Evolutionary conservation across 176 grass and related monocot species (phyloP).

Genomic region (Tillandsia fasciculata): DNA sequence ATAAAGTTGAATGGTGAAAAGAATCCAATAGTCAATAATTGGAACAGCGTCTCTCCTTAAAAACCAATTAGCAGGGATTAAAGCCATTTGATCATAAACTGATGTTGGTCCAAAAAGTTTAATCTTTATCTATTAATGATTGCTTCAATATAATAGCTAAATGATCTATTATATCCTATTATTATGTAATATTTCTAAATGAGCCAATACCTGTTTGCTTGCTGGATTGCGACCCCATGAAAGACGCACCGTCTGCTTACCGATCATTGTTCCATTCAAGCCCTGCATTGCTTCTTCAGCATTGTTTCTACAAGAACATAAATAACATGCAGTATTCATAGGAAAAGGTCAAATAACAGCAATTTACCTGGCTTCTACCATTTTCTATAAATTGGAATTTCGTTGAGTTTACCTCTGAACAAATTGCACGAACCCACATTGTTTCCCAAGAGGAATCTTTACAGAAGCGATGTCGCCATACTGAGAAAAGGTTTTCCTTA

Average conservation of each 20-base stretch:
- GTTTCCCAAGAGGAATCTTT: slow-evolving; percentile 89
- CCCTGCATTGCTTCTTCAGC: slow-evolving; percentile 89
- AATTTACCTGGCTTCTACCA: neutral
- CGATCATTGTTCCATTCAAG: slow-evolving; percentile 63
- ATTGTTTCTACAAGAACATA: slow-evolving; percentile 43
- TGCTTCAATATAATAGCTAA: neutral
- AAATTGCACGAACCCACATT: slow-evolving; percentile 94
- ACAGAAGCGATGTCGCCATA: slow-evolving; percentile 87
- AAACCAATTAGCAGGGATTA: too few species aligned
- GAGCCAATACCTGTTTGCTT: slow-evolving; percentile 61
- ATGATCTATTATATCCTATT: neutral
- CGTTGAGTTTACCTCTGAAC: slow-evolving; percentile 48
- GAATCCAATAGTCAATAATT: too few species aligned
- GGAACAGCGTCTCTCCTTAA: too few species aligned
- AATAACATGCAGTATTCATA: neutral
- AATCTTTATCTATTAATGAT: neutral
- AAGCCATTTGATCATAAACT: too few species aligned
- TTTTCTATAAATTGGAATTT: neutral
- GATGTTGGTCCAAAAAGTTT: neutral
- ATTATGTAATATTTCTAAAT: neutral
- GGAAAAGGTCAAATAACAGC: neutral
- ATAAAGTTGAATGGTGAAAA: too few species aligned
- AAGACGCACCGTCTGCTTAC: slow-evolving; percentile 77
- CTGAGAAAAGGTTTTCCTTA: slow-evolving; percentile 68
- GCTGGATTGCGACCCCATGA: slow-evolving; percentile 94